These are phyloP conservation scores for Arctium lappa DNA, from an alignment of 129 eudicot genomes.

Conservation along the genomic window DNA sequence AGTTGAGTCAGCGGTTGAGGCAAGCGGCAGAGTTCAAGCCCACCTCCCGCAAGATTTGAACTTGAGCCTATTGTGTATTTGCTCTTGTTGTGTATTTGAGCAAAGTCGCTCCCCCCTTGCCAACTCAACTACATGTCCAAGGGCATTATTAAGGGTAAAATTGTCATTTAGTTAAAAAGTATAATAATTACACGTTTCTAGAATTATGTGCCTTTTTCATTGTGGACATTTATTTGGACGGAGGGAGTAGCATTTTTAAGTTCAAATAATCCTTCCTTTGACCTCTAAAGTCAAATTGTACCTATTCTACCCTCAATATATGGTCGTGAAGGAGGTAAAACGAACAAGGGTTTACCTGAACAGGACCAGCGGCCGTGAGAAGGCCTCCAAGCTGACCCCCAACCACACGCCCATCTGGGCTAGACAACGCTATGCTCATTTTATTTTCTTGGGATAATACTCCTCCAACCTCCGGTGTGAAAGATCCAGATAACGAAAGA, in stretches of 20 bases:
- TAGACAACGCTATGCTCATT: conserved; percentile 58
- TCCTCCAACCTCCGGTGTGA: conserved; percentile 56
- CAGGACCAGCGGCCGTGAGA: conserved; percentile 69
- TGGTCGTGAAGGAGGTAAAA: neutral
- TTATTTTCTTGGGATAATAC: conserved; percentile 31
- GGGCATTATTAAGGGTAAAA: neutral
- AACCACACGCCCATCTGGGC: conserved; percentile 74
- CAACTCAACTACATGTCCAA: no score
- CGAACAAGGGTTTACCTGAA: conserved; percentile 47
- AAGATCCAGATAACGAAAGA: conserved; percentile 69
- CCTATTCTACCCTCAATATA: neutral
- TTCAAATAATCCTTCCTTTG: neutral
- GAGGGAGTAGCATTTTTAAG: neutral
- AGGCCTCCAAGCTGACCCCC: conserved; percentile 80
- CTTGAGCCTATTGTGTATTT: no score
- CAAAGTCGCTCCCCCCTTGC: no score
- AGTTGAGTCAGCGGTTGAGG: no score
- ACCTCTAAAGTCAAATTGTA: neutral
- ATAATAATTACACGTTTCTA: neutral
- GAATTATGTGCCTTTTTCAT: neutral
- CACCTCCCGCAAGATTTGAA: no score
- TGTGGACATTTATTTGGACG: neutral
- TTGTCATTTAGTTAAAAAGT: neutral
- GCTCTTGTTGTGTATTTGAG: no score
- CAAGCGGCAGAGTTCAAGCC: no score